A percentile compares a stretch with the other conserved stretches of the same genome.
phyloP scores from a whole-genome alignment of 306 rosid genomes.

The Parietaria judaica region DNA sequence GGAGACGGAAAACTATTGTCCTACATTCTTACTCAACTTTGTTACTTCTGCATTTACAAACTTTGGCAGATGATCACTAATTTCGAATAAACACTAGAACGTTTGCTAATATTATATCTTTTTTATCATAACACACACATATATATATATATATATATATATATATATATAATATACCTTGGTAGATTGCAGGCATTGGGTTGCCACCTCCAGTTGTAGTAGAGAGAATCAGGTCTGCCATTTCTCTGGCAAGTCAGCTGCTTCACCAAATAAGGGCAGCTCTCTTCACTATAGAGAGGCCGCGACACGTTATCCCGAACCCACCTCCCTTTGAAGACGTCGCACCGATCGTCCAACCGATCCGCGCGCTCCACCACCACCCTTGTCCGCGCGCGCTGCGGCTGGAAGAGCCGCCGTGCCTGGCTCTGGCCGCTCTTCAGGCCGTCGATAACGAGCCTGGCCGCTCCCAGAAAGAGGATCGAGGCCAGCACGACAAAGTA shows the following conservation, averaged over 20 bases:
- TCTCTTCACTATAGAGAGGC: conserved; percentile 66
- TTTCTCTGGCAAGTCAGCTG: conserved; percentile 77
- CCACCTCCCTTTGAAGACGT: conserved; percentile 79
- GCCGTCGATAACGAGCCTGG: conserved; percentile 45
- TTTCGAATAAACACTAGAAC: no score
- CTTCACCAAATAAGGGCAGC: conserved; percentile 77
- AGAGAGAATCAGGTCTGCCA: conserved; percentile 82
- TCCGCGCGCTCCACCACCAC: conserved; percentile 45
- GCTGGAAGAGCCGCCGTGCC: conserved; percentile 25
- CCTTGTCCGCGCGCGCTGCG: conserved; percentile 29
- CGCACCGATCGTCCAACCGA: conserved; percentile 45
- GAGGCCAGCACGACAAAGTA: conserved; percentile 54
- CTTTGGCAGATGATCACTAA: no score
- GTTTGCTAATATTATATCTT: no score
- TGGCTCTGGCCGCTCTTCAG: conserved; percentile 45
- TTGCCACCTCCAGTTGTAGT: conserved; percentile 90
- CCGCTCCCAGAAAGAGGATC: conserved; percentile 48
- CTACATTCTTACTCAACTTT: no score
- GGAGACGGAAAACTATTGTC: no score
- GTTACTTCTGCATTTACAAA: no score
- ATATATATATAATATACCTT: conserved; percentile 28
- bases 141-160: neutral
- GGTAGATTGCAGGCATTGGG: conserved; percentile 75
- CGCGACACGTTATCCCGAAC: conserved; percentile 73
- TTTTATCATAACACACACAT: neutral